These are phyloP conservation scores for Nemophila menziesii DNA, from an alignment of 257 asterid genomes.

Conservation along the genomic window DNA sequence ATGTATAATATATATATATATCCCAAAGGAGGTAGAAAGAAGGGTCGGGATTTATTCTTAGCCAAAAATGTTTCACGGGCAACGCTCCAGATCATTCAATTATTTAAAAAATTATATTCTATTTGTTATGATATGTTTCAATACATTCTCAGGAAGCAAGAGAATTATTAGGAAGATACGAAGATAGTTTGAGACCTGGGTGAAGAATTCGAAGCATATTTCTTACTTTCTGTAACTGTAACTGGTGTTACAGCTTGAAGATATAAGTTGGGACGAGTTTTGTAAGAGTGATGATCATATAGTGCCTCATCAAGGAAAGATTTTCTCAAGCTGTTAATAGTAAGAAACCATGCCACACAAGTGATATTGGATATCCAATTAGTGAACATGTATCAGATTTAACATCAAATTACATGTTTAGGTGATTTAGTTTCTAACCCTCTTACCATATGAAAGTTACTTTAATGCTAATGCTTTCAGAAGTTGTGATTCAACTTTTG, in stretches of 20 bases:
- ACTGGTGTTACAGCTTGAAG: slow-evolving; percentile 72
- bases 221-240: too few species aligned
- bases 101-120: too few species aligned
- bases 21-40: too few species aligned
- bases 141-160: too few species aligned
- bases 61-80: too few species aligned
- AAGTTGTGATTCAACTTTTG: slow-evolving; percentile 74
- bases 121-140: too few species aligned
- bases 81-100: too few species aligned
- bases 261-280: slow-evolving; percentile 58
- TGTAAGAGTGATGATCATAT: slow-evolving; percentile 59
- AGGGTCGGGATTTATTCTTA: too few species aligned
- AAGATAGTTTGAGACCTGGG: too few species aligned
- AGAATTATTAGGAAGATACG: too few species aligned
- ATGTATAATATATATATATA: too few species aligned
- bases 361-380: slow-evolving; percentile 22
- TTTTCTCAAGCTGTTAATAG: slow-evolving; percentile 26
- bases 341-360: slow-evolving; percentile 28
- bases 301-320: slow-evolving; percentile 42
- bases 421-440: slow-evolving; percentile 27
- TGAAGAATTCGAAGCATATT: too few species aligned
- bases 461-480: slow-evolving; percentile 25
- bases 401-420: slow-evolving; percentile 50
- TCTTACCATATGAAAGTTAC: slow-evolving; percentile 5
- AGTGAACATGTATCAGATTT: slow-evolving; percentile 19